These are phyloP conservation scores for Colletotrichum musae DNA, from an alignment of 2,329 filamentous ascomycete species.

Conservation along the genomic window DNA sequence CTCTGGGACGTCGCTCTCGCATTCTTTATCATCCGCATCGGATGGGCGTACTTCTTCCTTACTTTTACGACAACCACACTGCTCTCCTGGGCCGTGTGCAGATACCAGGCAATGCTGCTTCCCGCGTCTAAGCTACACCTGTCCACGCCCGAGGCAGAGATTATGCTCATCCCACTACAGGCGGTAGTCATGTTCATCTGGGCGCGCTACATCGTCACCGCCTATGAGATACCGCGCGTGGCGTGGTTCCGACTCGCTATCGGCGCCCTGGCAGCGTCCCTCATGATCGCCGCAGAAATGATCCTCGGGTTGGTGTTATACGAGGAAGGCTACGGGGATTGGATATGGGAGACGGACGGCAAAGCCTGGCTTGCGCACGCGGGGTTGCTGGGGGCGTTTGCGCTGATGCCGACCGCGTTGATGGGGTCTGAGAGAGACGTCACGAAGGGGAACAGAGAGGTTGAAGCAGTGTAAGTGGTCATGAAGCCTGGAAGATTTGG, in stretches of 20 bases:
- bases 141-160: neutral
- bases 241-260: slow-evolving; percentile 35
- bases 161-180: slow-evolving; percentile 15
- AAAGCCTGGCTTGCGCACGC: neutral
- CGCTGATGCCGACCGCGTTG: slow-evolving; percentile 28
- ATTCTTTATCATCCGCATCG: slow-evolving; percentile 52
- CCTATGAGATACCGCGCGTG: slow-evolving; percentile 35
- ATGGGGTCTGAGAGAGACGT: slow-evolving; percentile 20
- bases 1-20: slow-evolving; percentile 55
- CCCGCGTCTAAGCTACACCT: slow-evolving; percentile 13
- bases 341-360: slow-evolving; percentile 20
- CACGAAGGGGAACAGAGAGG: neutral
- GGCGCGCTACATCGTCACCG: slow-evolving; percentile 25
- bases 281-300: slow-evolving; percentile 11
- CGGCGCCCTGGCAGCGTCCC: slow-evolving; percentile 22
- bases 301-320: slow-evolving; percentile 16
- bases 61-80: slow-evolving; percentile 45
- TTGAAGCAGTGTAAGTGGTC: no score
- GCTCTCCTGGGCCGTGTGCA: slow-evolving; percentile 31
- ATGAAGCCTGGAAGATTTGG: no score
- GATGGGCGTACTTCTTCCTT: slow-evolving; percentile 50
- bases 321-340: slow-evolving; percentile 3
- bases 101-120: slow-evolving; percentile 2
- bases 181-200: slow-evolving; percentile 8
- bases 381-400: slow-evolving; percentile 5